Evolutionary conservation across 352 stramenopile genomes (phyloP), one percentile per base, ranked within the genome.

Genomic region (Phytophthora meadii): DNA sequence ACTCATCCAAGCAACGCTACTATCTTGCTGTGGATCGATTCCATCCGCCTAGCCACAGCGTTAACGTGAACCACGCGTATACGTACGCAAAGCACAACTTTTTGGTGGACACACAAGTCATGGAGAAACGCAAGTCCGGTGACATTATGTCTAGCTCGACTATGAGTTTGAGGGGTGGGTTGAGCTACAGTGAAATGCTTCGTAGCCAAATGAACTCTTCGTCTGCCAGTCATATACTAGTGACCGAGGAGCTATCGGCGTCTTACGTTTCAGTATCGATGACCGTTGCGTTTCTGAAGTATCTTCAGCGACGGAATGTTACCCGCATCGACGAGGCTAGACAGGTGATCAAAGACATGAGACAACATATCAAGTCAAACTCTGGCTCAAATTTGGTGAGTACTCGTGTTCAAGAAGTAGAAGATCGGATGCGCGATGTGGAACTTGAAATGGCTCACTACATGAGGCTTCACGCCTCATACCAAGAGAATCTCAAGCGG

Each of bases 191-290:
- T 11, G 73, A 84, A n/a, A 87, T 91, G 77, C 61, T 90, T 30
- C 82, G 81, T 17, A 72, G 84, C 15, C 69, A 84, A 34, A 53
- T 77, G 24, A 73, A 88, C 42, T 83, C 81, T 0, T 63, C 65
- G 5, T 81, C 84, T 10, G 73, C 81, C 4, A 90, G 67, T 9
- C 87, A 96, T 48, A 76, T 94, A 27, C 84, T 94, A 25, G 81
- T 96, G 24, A 84, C 88, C 4, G 88, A 96, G 46, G 88, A 96
- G 63, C 61, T 96, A 19, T 94, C 84, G 25, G 72, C 81, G 1
- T 93, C 84, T 14, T 93, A 92, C 55, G 89, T 87, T 15, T 93
- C 84, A 1, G 76, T 96, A n/a, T 93, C 84, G 9, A 86, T 96
- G 48, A 84, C 82, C 7, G 74, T 88, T n/a, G 87, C 85, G 54